Base-by-base conservation (phyloP, 1,284 basidiomycete genomes). In the Ganoderma meredithae region DNA sequence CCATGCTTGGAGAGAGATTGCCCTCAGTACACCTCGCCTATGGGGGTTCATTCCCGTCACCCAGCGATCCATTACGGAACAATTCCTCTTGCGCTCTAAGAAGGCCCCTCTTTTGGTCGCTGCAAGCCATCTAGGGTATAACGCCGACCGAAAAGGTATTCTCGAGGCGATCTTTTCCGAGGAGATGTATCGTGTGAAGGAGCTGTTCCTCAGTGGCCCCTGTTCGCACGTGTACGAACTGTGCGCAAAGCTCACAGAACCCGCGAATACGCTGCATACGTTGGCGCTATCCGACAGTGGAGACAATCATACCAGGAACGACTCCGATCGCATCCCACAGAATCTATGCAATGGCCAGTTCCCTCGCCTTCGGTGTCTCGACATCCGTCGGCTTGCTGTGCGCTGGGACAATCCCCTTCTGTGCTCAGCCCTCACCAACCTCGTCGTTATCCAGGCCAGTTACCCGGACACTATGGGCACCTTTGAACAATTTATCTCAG, bases 31-130 rank as follows among this genome's bases (percentile, higher is more conserved):
- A 0, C 69, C 71, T 8, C 56, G 63, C 22, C 44, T 72, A 8
- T 72, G 71, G 71, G 60, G 71, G 6, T 53, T 61, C 36, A 63
- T 70, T 12, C 27, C 69, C 36, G 52, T 70, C 19, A 65, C 60
- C 13, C 43, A 43, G 27, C 27, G 41, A 15, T 52, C 62, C 27
- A 56, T 66, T 19, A n/a, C 39, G 4, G 53, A 67, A 1, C 41
- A 63, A 6, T 12, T 72, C 9, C 63, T 70, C 12, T 33, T 43
- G 36, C 68, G 66, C 4, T 72, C 71, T 1, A 72, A 67, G 61
- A 67, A 69, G 15, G 66, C 69, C 1, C 65, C 65, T 19, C 47
- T 71, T 12, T 36, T 36, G 7, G 43, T 70, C 33, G 7, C 19
- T 25, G 9, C 58, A 60, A 7, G 10, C n/a, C 2, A 49, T 19